Conservation (phyloP, 1,284 basidiomycete species). For the Gomphus bonarii region DNA sequence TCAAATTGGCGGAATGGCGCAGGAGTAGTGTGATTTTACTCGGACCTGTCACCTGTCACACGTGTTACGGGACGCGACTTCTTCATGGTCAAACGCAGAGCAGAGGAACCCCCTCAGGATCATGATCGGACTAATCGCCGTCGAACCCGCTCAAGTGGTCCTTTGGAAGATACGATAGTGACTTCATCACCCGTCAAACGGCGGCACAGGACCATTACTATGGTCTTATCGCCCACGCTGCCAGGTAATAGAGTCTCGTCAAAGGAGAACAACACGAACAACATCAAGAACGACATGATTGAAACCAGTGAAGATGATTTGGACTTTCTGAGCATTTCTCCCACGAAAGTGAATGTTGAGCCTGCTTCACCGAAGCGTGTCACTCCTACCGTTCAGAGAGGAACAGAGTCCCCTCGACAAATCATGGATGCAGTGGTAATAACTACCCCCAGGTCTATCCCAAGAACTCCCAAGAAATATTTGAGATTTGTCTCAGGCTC, state of each 20-base stretch:
- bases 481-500: not conserved
- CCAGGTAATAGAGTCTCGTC: not conserved
- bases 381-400: not conserved
- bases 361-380: not conserved
- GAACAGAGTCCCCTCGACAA: not conserved
- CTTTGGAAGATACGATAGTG: constrained; percentile 9
- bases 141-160: constrained; percentile 3
- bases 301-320: not conserved
- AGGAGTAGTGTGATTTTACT: constrained; percentile 22
- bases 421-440: not conserved
- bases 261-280: not conserved
- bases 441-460: not conserved
- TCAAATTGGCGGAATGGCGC: not conserved
- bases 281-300: not conserved
- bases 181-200: constrained; percentile 10
- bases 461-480: not conserved
- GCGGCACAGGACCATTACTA: not conserved
- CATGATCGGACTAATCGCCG: constrained; percentile 1
- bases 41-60: constrained; percentile 13
- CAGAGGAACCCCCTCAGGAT: not conserved
- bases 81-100: constrained; percentile 35
- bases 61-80: constrained; percentile 3
- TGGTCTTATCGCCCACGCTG: not conserved
- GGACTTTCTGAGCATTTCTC: not conserved
- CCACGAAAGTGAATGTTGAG: not conserved